Evolutionary conservation across 805 yeast species (phyloP).

Genomic region (Ogataea glucozyma): DNA sequence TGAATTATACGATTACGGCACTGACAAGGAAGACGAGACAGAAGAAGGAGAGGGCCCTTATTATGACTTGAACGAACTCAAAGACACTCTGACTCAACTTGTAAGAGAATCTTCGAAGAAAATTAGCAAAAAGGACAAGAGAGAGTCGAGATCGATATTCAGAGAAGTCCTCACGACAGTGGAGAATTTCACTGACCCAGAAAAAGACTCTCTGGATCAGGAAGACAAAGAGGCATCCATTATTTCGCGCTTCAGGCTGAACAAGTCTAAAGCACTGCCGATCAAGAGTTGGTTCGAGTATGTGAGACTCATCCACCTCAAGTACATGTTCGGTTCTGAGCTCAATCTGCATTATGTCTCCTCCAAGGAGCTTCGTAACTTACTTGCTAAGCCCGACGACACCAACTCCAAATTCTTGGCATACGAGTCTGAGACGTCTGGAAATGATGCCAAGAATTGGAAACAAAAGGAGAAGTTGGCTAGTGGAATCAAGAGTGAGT

Average conservation of each 20-base stretch:
- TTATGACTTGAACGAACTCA: slow-evolving; percentile 51
- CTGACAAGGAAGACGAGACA: slow-evolving; percentile 42
- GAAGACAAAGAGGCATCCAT: slow-evolving; percentile 14
- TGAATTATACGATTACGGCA: slow-evolving; percentile 46
- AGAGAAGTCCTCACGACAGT: slow-evolving; percentile 57
- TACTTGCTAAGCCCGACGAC: slow-evolving; percentile 24
- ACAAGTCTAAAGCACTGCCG: slow-evolving; percentile 46
- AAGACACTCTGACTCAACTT: slow-evolving; percentile 42
- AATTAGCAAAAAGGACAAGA: slow-evolving; percentile 62
- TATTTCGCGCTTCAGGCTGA: slow-evolving; percentile 40
- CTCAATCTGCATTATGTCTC: slow-evolving; percentile 48
- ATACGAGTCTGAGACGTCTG: slow-evolving; percentile 15
- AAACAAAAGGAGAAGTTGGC: slow-evolving; percentile 20
- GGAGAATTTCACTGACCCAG: slow-evolving; percentile 35
- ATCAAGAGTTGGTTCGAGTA: slow-evolving; percentile 54
- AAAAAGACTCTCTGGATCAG: slow-evolving; percentile 12
- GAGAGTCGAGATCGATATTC: slow-evolving; percentile 58
- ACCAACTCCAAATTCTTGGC: slow-evolving; percentile 11
- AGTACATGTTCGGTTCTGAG: slow-evolving; percentile 54
- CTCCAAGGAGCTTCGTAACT: slow-evolving; percentile 25
- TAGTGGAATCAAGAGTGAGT: slow-evolving; percentile 27
- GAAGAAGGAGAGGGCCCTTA: slow-evolving; percentile 47
- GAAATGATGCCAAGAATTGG: slow-evolving; percentile 16
- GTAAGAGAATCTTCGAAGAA: slow-evolving; percentile 55
- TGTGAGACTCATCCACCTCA: slow-evolving; percentile 47